phyloP scores from a whole-genome alignment of 768 basidiomycete genomes.

The Daedaleopsis nitida region DNA sequence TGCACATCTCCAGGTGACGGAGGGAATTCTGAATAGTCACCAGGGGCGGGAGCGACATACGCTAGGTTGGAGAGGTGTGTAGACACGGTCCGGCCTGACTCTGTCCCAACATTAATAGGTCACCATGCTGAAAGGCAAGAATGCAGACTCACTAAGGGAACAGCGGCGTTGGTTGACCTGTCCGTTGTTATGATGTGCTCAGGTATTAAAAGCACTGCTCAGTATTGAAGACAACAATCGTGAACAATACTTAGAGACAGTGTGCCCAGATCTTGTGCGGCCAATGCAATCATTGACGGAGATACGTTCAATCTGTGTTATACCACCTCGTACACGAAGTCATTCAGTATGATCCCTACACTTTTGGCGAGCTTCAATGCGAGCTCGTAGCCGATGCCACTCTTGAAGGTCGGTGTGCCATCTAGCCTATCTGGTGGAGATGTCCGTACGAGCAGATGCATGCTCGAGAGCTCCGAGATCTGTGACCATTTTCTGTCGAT shows the following conservation, averaged over 20 bases:
- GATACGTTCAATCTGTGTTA: background rate
- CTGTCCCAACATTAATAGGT: no score
- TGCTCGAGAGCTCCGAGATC: slow-evolving; percentile 67
- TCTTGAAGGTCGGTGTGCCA: slow-evolving; percentile 72
- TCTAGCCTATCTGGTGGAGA: slow-evolving; percentile 64
- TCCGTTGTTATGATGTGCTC: no score
- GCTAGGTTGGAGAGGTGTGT: no score
- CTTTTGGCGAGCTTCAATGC: slow-evolving; percentile 59
- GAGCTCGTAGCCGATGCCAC: slow-evolving; percentile 63
- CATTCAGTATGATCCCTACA: slow-evolving; percentile 58
- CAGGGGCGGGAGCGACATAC: no score
- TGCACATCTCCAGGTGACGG: no score
- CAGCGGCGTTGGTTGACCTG: no score
- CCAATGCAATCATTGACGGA: background rate
- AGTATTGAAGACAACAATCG: background rate
- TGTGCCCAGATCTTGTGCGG: background rate
- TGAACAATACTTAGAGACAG: background rate
- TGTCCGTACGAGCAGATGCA: slow-evolving; percentile 67
- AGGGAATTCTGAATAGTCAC: no score
- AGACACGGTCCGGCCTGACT: no score
- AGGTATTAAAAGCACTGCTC: no score
- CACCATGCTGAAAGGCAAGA: no score
- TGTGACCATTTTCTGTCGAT: slow-evolving; percentile 28
- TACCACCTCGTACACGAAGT: slow-evolving; percentile 64
- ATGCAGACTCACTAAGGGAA: no score